phyloP scores from a whole-genome alignment of 108 stramenopile species.

The Pseudonitzschia delicatissima region DNA sequence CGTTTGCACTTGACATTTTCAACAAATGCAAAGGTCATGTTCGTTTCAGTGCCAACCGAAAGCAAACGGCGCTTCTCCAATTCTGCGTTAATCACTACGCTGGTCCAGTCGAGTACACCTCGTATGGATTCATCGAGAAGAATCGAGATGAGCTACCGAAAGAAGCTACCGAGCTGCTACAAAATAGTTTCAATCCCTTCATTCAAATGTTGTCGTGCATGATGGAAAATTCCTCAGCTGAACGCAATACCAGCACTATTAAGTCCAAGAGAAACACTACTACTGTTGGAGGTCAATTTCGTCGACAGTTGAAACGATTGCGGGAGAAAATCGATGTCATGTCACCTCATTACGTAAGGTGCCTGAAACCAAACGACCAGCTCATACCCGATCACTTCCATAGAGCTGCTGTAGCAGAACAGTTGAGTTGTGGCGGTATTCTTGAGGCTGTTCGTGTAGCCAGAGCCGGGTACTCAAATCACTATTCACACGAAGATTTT shows the following conservation, averaged over 20 bases:
- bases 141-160: constrained; percentile 91
- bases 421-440: constrained; percentile 87
- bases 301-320: constrained; percentile 59
- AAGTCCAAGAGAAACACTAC: constrained; percentile 6
- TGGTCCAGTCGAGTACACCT: constrained; percentile 84
- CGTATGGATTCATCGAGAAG: constrained; percentile 84
- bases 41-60: constrained; percentile 60
- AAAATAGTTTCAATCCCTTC: constrained; percentile 45
- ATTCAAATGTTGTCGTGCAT: constrained; percentile 47
- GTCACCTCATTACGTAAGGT: constrained; percentile 87
- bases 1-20: constrained; percentile 57
- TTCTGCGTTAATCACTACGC: constrained; percentile 86
- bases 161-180: constrained; percentile 65
- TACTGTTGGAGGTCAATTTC: constrained; percentile 80
- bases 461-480: constrained; percentile 86
- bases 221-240: constrained; percentile 16
- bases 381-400: constrained; percentile 77
- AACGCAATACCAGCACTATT: constrained; percentile 8
- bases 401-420: constrained; percentile 80
- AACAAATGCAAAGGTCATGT: constrained; percentile 52
- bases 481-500: constrained; percentile 78
- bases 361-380: constrained; percentile 90
- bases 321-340: constrained; percentile 70
- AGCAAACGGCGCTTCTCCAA: constrained; percentile 54
- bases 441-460: constrained; percentile 90